Evolutionary conservation across 1,139 yeast genomes (phyloP), one percentile per base, ranked within the genome.

Genomic region (Candida smagusa): DNA sequence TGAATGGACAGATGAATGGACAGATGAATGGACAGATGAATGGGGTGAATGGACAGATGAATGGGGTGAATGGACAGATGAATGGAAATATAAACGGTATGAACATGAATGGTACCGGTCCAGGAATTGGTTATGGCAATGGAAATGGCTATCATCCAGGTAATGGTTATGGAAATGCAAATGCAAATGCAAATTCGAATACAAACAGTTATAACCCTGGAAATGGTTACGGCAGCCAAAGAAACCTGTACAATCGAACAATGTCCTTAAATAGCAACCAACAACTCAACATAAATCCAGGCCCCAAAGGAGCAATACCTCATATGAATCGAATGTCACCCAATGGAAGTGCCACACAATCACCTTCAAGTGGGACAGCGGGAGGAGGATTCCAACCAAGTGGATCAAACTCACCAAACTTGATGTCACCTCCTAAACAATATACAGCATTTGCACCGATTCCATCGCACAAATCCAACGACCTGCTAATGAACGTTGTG

Each of bases 401-500:
- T 30, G 34, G 31, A 2, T 31, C 35, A 2, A n/a, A 32, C 28
- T 28, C 39, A 12, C 34, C 40, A 2, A 22, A n/a, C 11, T 16
- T 34, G 4, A 28, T 31, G 19, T 28, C 39, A 4, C 31, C 37
- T 9, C 13, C 16, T 9, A 12, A 12, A 9, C 8, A 27, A 4
- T 27, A 11, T 8, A 12, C 16, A 4, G 11, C 26, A 23, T 27
- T 27, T 27, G 29, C 29, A 4, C 29, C 29, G 12, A 23, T 23
- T 27, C 13, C 6, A n/a, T 42, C 36, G 12, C 49, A 45, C 28
- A 48, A 49, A 16, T 66, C 73, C 1, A 63, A 53, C 34, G 75
- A 70, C 37, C 67, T 72, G 1, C 47, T 69, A 7, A 61, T 59
- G 61, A 64, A 68, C 43, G 72, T 70, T 0, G 57, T 57, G 2